Evolutionary conservation across 164 flowering plant species (phyloP).

Genomic region (Nymphaea thermarum): DNA sequence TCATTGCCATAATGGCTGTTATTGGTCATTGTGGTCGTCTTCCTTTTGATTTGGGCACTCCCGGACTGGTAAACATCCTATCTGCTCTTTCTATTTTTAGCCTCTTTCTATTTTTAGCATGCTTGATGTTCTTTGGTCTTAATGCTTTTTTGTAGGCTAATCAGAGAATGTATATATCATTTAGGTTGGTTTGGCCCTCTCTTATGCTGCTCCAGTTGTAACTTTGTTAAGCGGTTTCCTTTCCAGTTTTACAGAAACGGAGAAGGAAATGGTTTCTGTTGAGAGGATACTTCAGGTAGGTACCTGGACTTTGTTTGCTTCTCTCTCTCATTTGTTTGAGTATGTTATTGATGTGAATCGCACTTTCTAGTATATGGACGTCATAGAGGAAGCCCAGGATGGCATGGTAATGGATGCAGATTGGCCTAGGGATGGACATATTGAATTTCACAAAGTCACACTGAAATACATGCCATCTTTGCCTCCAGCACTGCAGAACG

Average conservation of each 20-base stretch:
- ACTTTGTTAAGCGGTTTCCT: slow-evolving; percentile 74
- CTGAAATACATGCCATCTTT: slow-evolving; percentile 68
- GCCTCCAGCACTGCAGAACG: slow-evolving; percentile 54
- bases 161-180: neutral
- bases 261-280: slow-evolving; percentile 95
- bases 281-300: slow-evolving; percentile 83
- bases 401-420: slow-evolving; percentile 19
- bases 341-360: neutral
- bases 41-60: slow-evolving; percentile 64
- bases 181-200: slow-evolving; percentile 95
- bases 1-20: slow-evolving; percentile 81
- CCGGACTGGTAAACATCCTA: slow-evolving; percentile 59
- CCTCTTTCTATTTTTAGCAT: neutral
- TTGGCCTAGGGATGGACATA: slow-evolving; percentile 68
- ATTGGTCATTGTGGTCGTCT: slow-evolving; percentile 51
- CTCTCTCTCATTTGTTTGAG: neutral
- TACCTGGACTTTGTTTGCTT: neutral
- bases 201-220: slow-evolving; percentile 91
- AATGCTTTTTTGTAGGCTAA: neutral
- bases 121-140: neutral
- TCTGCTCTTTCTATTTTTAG: neutral
- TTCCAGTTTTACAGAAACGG: slow-evolving; percentile 92
- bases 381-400: slow-evolving; percentile 65
- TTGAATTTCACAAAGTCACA: slow-evolving; percentile 71
- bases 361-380: slow-evolving; percentile 62